Base-by-base conservation (phyloP, 148 eudicot genomes). In the Heliamphora exappendiculata region DNA sequence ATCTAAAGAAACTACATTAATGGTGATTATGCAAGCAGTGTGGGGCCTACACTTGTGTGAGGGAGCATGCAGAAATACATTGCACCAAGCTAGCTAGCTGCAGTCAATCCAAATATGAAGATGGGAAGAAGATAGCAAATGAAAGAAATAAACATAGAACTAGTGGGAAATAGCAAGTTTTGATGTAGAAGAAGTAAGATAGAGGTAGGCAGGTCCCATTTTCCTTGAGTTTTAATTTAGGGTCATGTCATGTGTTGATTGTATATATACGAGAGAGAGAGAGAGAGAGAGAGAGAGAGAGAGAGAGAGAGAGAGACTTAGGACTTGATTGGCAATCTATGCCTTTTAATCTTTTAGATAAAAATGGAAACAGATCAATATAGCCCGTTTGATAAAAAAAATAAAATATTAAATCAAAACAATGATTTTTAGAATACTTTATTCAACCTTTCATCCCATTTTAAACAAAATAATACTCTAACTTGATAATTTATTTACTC, bases 131-230 rank as follows among this genome's bases (percentile, higher is more conserved):
- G 26, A 11, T 31, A 19, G 50, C 28, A 16, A 73, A n/a, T 50
- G 11, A 41, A 74, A n/a, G 67, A 44, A 55, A 31, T 24, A 55
- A 28, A 72, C 62, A 67, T 0, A 50, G 10, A 55, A 51, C 69
- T 53, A 73, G 72, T 78, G 81, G 73, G 67, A 42, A 66, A 66
- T 73, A 13, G 81, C 73, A 53, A 79, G 50, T 66, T n/a, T n/a
- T n/a, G 78, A 79, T 66, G n/a, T n/a, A 1, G 78, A 54, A 33
- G 72, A 60, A 73, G 42, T 73, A 29, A 64, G 76, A 72, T 72
- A 65, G 47, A 72, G 77, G 55, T 73, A 66, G 66, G 37, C 24
- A 65, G 81, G 81, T 37, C 77, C 81, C 81, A 78, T 73, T 73
- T 79, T 41, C 77, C 78, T 66, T 73, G 55, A 67, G 57, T 72